These are phyloP conservation scores for Lodderomyces margitis DNA, from an alignment of 1,139 yeast species.

Conservation along the genomic window DNA sequence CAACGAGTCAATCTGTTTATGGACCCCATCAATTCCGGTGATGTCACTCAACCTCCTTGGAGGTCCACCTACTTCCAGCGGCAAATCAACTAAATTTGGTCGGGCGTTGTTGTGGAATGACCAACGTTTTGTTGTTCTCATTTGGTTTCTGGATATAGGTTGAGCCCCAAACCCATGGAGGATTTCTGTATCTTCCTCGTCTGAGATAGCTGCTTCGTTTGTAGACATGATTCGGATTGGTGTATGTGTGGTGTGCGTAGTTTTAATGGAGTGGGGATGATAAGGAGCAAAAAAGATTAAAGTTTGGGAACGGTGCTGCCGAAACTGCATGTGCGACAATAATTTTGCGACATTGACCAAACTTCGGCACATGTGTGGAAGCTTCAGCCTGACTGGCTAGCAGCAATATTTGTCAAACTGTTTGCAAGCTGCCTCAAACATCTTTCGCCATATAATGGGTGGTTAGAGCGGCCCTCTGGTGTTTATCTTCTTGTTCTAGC, in stretches of 20 bases:
- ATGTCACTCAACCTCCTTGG: constrained; percentile 42
- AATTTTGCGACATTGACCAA: not conserved
- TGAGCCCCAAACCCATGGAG: constrained; percentile 42
- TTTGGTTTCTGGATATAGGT: constrained; percentile 29
- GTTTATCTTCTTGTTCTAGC: too few relatives aligned
- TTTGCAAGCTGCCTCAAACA: too few relatives aligned
- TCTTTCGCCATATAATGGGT: too few relatives aligned
- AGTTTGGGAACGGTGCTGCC: not conserved
- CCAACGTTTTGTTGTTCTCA: constrained; percentile 45
- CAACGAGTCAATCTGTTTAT: constrained; percentile 47
- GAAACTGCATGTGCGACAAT: not conserved
- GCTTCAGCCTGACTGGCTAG: too few relatives aligned
- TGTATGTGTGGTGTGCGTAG: not conserved
- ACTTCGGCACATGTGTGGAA: too few relatives aligned
- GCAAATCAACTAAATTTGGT: constrained; percentile 38
- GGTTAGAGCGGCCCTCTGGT: too few relatives aligned
- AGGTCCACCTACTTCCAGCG: constrained; percentile 21
- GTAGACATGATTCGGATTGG: not conserved
- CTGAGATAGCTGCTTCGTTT: constrained; percentile 16
- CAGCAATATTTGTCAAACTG: too few relatives aligned
- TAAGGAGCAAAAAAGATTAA: too few relatives aligned
- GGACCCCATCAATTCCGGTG: constrained; percentile 53
- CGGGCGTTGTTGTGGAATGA: constrained; percentile 39
- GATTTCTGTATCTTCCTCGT: constrained; percentile 26
- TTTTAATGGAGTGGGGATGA: too few relatives aligned